Base-by-base conservation (phyloP, 495 filamentous ascomycete genomes). In the Penicillium flavigenum region DNA sequence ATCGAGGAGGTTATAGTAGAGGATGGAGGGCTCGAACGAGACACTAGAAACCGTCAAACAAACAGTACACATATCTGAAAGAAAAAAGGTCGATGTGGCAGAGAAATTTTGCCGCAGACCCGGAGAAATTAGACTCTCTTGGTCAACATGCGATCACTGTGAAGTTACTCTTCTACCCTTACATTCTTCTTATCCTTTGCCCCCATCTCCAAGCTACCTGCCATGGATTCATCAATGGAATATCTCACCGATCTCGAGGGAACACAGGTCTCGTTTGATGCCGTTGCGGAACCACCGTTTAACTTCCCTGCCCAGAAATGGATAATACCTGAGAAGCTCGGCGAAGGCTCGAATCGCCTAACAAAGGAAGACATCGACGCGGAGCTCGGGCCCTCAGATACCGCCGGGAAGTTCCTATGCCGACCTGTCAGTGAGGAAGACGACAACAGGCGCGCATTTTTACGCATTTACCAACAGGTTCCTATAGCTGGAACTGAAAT, bases 201-300 rank as follows among this genome's bases (percentile, higher is more conserved):
- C 36, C 36, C 49, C 49, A 51, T 17, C 49, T 27, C 49, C 36
- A 51, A 51, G 36, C 49, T 51, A 66, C 66, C 5, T 39, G 38
- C 24, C 36, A 52, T 52, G 50, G 50, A 52, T 43, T 44, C 50
- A 43, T 43, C 50, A 42, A 52, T 43, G 12, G 36, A 52, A 52
- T 52, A 52, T 32, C 50, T 52, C 50, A 44, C 26, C 50, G 38
- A 52, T 52, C 38, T 52, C 9, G 50, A 52, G 32, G 50, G 50
- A 43, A 43, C 36, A 16, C 22, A 52, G 38, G 50, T 52, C 38
- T 32, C 36, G n/a, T 52, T 52, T 42, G 50, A 52, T 52, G 50
- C 50, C 4, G 50, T 52, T 43, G n/a, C 50, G 26, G 50, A 52
- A 27, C 38, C 50, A 52, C 50, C 50, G 3, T 52, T 52, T 38